Evolutionary conservation across 2,329 filamentous ascomycete species (phyloP).

Genomic region (Sclerotinia subarctica): DNA sequence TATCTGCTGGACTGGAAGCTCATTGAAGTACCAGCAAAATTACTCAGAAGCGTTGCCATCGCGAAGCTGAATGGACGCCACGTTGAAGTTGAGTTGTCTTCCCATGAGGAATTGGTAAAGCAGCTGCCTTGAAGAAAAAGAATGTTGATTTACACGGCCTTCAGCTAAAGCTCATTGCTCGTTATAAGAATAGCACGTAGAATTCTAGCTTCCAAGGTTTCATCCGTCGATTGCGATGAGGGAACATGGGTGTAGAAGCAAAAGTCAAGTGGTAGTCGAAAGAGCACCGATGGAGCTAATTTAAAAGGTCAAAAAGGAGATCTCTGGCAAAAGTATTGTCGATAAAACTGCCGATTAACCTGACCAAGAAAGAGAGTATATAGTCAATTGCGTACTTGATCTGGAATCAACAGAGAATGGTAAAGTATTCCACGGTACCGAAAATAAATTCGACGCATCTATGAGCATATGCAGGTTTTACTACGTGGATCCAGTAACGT

Average conservation of each 20-base stretch:
- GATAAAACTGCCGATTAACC: too few relatives aligned
- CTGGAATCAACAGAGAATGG: constrained; percentile 87
- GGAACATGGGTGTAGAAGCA: not conserved
- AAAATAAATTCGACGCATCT: constrained; percentile 58
- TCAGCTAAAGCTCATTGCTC: not conserved
- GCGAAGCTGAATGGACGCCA: too few relatives aligned
- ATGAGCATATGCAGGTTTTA: constrained; percentile 40
- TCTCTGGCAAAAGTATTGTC: too few relatives aligned
- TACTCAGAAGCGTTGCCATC: too few relatives aligned
- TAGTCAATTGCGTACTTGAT: constrained; percentile 48
- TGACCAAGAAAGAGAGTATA: too few relatives aligned
- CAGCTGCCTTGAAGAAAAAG: not conserved
- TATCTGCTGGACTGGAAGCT: constrained; percentile 75
- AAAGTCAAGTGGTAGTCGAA: not conserved
- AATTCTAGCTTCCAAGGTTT: not conserved
- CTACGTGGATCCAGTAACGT: too few relatives aligned
- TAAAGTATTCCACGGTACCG: constrained; percentile 93
- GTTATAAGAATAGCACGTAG: not conserved
- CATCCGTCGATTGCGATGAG: not conserved
- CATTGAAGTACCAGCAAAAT: constrained; percentile 54
- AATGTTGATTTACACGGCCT: not conserved
- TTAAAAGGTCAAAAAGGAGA: too few relatives aligned
- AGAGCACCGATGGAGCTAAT: too few relatives aligned
- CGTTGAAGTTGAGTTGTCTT: not conserved
- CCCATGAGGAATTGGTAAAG: not conserved